Evolutionary conservation across 2,329 filamentous ascomycete genomes (phyloP).

Genomic region (Xylaria arbuscula): DNA sequence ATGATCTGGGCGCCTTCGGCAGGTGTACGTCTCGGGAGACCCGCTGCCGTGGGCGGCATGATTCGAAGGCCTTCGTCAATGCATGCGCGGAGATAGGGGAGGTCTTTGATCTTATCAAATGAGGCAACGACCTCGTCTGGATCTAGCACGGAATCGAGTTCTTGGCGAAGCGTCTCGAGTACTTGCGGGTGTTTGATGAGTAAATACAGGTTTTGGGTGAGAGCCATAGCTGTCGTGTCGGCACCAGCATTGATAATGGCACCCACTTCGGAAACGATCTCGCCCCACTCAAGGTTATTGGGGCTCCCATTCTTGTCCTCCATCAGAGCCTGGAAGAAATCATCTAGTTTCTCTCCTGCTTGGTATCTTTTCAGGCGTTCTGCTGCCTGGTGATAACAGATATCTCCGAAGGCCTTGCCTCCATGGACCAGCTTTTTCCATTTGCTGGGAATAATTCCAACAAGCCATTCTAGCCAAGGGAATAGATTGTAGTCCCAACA

Average conservation of each 20-base stretch:
- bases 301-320: slow-evolving; percentile 56
- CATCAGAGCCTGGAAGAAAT: slow-evolving; percentile 69
- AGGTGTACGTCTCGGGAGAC: slow-evolving; percentile 59
- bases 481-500: slow-evolving; percentile 10
- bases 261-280: slow-evolving; percentile 66
- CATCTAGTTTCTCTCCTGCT: slow-evolving; percentile 66
- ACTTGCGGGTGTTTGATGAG: slow-evolving; percentile 60
- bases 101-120: slow-evolving; percentile 62
- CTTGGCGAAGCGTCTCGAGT: slow-evolving; percentile 56
- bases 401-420: slow-evolving; percentile 5
- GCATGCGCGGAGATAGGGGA: slow-evolving; percentile 64
- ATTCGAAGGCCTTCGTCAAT: slow-evolving; percentile 62
- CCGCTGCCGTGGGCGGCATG: slow-evolving; percentile 56
- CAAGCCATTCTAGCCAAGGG: slow-evolving; percentile 12
- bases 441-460: slow-evolving; percentile 5
- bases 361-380: slow-evolving; percentile 58
- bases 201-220: slow-evolving; percentile 64
- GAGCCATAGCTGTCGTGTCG: slow-evolving; percentile 61
- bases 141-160: slow-evolving; percentile 59
- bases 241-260: slow-evolving; percentile 65
- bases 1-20: slow-evolving; percentile 56
- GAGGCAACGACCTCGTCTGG: slow-evolving; percentile 57
- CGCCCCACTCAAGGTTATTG: slow-evolving; percentile 64
- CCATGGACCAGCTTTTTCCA: background rate
- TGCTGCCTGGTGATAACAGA: slow-evolving; percentile 59